Base-by-base conservation (phyloP, 495 filamentous ascomycete species). In the Tuber microsphaerosporum region DNA sequence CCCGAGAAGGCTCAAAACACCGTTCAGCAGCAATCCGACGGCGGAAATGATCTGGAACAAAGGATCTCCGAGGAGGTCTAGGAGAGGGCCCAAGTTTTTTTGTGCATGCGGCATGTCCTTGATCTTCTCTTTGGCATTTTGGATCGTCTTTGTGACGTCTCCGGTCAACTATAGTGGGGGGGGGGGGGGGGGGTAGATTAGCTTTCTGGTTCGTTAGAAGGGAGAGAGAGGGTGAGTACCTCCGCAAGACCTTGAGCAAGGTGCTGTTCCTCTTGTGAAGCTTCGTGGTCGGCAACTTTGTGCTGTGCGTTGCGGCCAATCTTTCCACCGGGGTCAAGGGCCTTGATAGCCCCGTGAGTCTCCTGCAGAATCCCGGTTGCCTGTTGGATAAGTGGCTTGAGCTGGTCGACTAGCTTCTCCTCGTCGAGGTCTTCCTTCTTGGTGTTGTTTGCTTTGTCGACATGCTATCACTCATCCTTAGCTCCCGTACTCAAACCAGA, bases 341-440 rank as follows among this genome's bases (percentile, higher is more conserved):
- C 94, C 74, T 93, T 92, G 83, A 97, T 94, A 26, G 92, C 87
- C 76, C 94, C 94, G 83, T 97, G 94, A 85, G 92, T 92, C 83
- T 97, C 94, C 77, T 90, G 88, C 2, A 97, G 89, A 83, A 95
- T 93, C 75, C 88, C 88, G 74, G 88, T 89, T 46, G 89, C 94
- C 83, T 97, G 91, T 81, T 97, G 93, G 81, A 97, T 90, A 26
- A 97, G 85, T 0, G 94, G 94, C 80, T 91, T 92, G 80, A 97
- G 92, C 71, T 92, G 86, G 81, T 92, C 87, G 80, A 97, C 94
- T 20, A 97, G 88, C 76, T 91, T 87, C 79, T 97, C 93, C 81
- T 97, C 94, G 83, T 97, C 93, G 31, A 96, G 89, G 79, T 97
- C 93, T 14, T 97, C 93, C 83, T 92, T 91, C n/a, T 92, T 90